Base-by-base conservation (phyloP, 192 early-diverging fungal genomes). In the Thamnidium elegans region DNA sequence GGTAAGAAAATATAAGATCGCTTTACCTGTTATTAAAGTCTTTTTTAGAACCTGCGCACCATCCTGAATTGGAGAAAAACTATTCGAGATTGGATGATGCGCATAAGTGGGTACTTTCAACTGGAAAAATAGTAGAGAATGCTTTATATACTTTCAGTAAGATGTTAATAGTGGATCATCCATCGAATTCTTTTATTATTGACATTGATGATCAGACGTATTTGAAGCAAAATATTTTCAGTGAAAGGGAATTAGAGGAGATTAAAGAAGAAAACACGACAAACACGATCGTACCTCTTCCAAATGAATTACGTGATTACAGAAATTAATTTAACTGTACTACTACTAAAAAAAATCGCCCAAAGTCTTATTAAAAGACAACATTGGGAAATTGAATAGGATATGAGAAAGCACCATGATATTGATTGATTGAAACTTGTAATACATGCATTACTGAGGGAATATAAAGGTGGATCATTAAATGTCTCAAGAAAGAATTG, bases 391-490 rank as follows among this genome's bases (percentile, higher is more conserved):
- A 32, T 19, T 58, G 17, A 54, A 67, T 44, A 73, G 34, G n/a
- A 43, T 72, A 50, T 72, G 63, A 58, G 50, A 51, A 68, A 65
- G 34, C 36, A 62, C 20, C 58, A 36, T 53, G 30, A 45, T 32
- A 60, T 60, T 55, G 36, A 47, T 56, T 55, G 36, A n/a, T 50
- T 31, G 19, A 32, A 39, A 10, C 50, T 54, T 54, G 11, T 48
- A 67, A 26, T 43, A 59, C 55, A 51, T 60, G 17, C 26, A 56
- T 42, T 62, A 17, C 8, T 43, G 20, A 74, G 63, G 45, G 63
- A 74, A 69, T 74, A 69, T 60, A 63, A 74, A 55, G 39, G 47
- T 10, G 52, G 36, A 13, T 58, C 31, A 51, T 62, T 73, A 20
- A 56, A 64, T 15, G 42, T 48, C 7, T 15, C 58, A 62, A 68